Percentiles rank a stretch among this genome's conserved stretches.
Conservation (phyloP, 768 basidiomycete species). For the Asterophora lycoperdoides region DNA sequence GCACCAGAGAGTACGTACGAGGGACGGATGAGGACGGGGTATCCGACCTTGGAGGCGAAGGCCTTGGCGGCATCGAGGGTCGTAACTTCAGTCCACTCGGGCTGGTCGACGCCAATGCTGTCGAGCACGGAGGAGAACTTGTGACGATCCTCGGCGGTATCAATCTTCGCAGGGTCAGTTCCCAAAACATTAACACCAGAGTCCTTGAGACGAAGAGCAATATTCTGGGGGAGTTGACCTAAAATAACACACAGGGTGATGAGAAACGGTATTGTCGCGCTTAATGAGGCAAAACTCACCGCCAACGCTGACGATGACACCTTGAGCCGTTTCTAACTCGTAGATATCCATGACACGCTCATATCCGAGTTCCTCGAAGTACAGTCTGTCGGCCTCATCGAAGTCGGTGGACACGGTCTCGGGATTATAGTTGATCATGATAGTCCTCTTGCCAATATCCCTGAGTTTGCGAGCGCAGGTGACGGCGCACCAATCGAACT, state of each 20-base stretch:
- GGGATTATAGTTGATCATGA: constrained; percentile 99
- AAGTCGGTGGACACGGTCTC: constrained; percentile 99
- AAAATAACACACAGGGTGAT: constrained; percentile 4
- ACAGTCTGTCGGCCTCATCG: constrained; percentile 97
- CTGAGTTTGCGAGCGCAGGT: constrained; percentile 92
- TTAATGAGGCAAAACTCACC: constrained; percentile 44
- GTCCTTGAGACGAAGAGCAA: constrained; percentile 91
- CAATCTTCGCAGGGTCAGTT: constrained; percentile 92
- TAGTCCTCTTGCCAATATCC: constrained; percentile 88
- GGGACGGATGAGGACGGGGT: constrained; percentile 96
- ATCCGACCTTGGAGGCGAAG: constrained; percentile 84
- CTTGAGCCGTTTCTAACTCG: constrained; percentile 88
- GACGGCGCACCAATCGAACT: constrained; percentile 99
- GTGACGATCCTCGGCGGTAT: constrained; percentile 97
- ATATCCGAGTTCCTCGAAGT: constrained; percentile 97
- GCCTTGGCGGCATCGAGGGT: constrained; percentile 86
- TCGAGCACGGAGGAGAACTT: constrained; percentile 98
- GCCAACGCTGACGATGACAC: constrained; percentile 95
- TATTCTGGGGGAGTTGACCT: constrained; percentile 99
- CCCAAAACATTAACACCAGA: constrained; percentile 91
- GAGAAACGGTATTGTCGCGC: background rate
- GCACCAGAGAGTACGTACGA: constrained; percentile 98
- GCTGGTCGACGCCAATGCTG: constrained; percentile 93
- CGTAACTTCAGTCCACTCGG: constrained; percentile 91
- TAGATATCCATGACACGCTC: constrained; percentile 99